phyloP scores from a whole-genome alignment of 2,329 filamentous ascomycete genomes.

The Penicillium sp. region DNA sequence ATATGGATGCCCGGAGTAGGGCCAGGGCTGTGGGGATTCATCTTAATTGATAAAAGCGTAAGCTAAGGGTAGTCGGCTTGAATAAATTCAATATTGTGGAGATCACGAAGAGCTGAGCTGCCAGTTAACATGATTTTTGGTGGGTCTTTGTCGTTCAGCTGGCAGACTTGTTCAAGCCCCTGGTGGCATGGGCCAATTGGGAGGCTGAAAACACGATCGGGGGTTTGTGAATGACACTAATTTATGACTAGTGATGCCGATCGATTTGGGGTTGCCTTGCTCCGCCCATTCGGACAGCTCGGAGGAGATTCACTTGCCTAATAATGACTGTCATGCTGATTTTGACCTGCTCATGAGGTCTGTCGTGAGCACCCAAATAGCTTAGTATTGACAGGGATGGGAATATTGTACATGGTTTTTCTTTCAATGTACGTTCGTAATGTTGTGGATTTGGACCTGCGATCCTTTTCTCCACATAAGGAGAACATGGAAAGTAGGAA shows the following conservation, averaged over 20 bases:
- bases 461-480: too few relatives aligned
- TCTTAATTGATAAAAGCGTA: neutral
- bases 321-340: too few relatives aligned
- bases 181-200: neutral
- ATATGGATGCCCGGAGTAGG: neutral
- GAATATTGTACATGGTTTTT: too few relatives aligned
- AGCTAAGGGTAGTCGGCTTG: neutral
- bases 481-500: too few relatives aligned
- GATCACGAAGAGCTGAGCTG: neutral
- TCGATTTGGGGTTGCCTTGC: neutral
- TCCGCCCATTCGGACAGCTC: neutral
- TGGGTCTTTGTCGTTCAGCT: neutral
- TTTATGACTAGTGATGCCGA: neutral
- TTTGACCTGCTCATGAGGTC: too few relatives aligned
- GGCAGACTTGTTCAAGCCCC: neutral
- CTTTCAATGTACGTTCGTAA: too few relatives aligned
- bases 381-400: too few relatives aligned
- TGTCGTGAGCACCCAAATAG: too few relatives aligned
- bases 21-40: neutral
- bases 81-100: neutral
- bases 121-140: neutral
- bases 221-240: neutral
- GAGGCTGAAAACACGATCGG: neutral
- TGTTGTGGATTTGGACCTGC: too few relatives aligned
- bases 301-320: too few relatives aligned